These are phyloP conservation scores for Pseudogymnoascus sp. DNA, from an alignment of 2,329 filamentous ascomycete species.

Conservation along the genomic window DNA sequence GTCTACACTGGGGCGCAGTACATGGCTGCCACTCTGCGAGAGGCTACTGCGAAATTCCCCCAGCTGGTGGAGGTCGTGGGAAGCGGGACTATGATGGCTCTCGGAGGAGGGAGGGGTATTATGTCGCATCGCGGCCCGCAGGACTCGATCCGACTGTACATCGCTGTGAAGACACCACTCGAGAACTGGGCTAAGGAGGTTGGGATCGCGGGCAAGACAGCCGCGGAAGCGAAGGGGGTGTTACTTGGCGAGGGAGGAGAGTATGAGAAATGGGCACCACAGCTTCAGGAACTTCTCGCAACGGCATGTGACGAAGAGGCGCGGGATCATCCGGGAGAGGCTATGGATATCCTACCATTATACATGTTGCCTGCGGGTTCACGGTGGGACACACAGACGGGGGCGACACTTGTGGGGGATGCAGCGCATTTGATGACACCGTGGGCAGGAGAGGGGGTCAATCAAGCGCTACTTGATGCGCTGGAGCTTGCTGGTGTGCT, in stretches of 20 bases:
- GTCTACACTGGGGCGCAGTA: constrained; percentile 33
- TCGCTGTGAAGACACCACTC: constrained; percentile 22
- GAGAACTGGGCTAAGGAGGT: constrained; percentile 18
- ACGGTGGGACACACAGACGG: constrained; percentile 20
- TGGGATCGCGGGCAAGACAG: constrained; percentile 13
- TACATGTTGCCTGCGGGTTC: constrained; percentile 17
- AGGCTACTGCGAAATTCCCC: constrained; percentile 21
- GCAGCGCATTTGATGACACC: constrained; percentile 42
- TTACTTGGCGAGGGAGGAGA: constrained; percentile 20
- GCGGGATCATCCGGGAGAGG: constrained; percentile 9
- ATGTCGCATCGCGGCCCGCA: constrained; percentile 23
- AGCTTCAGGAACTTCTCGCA: constrained; percentile 24
- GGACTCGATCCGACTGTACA: constrained; percentile 22
- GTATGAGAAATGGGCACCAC: constrained; percentile 24
- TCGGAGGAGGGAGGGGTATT: constrained; percentile 22
- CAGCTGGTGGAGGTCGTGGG: constrained; percentile 22
- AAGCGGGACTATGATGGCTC: constrained; percentile 23
- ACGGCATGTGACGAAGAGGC: constrained; percentile 22
- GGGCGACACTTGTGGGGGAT: constrained; percentile 42
- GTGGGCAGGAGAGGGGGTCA: constrained; percentile 37
- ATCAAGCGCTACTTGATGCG: constrained; percentile 32
- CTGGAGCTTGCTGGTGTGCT: constrained; percentile 38
- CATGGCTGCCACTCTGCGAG: constrained; percentile 24
- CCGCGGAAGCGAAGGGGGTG: constrained; percentile 14
- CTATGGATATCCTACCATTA: constrained; percentile 20